Percentiles rank a stretch among this genome's conserved stretches.
Evolutionary conservation across 495 filamentous ascomycete genomes (phyloP).

Genomic region (Tuber melanosporum): DNA sequence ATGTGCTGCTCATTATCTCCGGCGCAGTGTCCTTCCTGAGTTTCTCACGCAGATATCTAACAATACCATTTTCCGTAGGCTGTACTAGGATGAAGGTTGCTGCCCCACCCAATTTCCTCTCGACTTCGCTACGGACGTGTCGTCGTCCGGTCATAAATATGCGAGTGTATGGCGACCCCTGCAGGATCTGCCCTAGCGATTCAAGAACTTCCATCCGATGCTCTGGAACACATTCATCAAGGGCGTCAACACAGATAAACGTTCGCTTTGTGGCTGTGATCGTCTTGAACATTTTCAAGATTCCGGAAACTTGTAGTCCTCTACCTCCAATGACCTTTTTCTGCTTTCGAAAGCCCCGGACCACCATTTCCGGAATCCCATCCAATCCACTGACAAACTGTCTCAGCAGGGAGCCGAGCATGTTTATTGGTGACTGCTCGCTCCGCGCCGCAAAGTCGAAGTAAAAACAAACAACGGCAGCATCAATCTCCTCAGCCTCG

Average conservation of each 20-base stretch:
- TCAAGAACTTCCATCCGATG: too few relatives aligned
- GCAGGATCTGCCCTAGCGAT: too few relatives aligned
- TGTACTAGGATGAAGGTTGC: background rate
- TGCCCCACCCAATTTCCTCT: background rate
- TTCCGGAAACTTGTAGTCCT: background rate
- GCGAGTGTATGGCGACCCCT: background rate
- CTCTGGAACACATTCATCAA: too few relatives aligned
- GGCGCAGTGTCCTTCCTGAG: background rate
- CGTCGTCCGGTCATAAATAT: background rate
- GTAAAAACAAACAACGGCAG: too few relatives aligned
- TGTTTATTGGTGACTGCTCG: too few relatives aligned
- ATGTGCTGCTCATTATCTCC: background rate
- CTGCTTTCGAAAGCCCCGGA: background rate
- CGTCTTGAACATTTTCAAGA: too few relatives aligned
- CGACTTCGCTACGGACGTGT: background rate
- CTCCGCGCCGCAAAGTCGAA: too few relatives aligned
- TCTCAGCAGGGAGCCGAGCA: background rate
- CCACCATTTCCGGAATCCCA: background rate
- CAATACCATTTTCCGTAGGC: background rate
- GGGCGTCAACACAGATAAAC: too few relatives aligned
- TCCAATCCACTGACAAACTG: background rate
- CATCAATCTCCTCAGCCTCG: too few relatives aligned
- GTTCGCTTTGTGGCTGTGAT: too few relatives aligned
- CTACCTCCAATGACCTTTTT: background rate
- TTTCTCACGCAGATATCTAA: background rate